Conservation (phyloP, 1,284 basidiomycete species). For the Xerocomus cyaneibrunnescens region DNA sequence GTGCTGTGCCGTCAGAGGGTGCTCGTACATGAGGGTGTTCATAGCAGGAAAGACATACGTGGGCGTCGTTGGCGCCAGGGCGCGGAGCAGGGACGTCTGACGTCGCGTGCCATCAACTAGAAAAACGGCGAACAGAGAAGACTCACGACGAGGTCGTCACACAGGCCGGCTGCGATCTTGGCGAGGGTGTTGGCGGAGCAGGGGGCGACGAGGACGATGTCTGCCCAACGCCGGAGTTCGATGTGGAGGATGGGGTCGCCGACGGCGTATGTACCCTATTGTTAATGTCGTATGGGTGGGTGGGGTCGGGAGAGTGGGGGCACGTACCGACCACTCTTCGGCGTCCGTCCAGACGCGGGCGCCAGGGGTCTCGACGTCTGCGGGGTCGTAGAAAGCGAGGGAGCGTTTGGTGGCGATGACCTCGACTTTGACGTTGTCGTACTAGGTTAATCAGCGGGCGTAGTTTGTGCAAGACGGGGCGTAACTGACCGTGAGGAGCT, state of each 20-base stretch:
- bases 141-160: conserved; percentile 87
- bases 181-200: conserved; percentile 95
- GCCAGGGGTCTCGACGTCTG: conserved; percentile 52
- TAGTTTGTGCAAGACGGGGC: background rate
- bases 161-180: conserved; percentile 86
- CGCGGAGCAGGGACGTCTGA: conserved; percentile 89
- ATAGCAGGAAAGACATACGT: conserved; percentile 95
- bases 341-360: conserved; percentile 84
- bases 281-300: too few species aligned
- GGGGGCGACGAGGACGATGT: conserved; percentile 91
- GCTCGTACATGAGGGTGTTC: conserved; percentile 98
- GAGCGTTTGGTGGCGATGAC: conserved; percentile 82
- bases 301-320: background rate
- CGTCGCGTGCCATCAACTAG: background rate
- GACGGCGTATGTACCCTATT: conserved; percentile 60
- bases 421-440: conserved; percentile 75
- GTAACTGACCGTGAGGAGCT: conserved; percentile 64
- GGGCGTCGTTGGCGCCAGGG: conserved; percentile 76
- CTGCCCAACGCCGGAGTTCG: conserved; percentile 94
- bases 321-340: conserved; percentile 82
- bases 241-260: conserved; percentile 97
- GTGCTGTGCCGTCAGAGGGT: conserved; percentile 89
- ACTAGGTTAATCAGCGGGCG: conserved; percentile 42
- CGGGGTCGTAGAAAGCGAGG: conserved; percentile 72
- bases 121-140: background rate